Conservation (phyloP, 768 basidiomycete genomes). For the Boletus tomentosulus region DNA sequence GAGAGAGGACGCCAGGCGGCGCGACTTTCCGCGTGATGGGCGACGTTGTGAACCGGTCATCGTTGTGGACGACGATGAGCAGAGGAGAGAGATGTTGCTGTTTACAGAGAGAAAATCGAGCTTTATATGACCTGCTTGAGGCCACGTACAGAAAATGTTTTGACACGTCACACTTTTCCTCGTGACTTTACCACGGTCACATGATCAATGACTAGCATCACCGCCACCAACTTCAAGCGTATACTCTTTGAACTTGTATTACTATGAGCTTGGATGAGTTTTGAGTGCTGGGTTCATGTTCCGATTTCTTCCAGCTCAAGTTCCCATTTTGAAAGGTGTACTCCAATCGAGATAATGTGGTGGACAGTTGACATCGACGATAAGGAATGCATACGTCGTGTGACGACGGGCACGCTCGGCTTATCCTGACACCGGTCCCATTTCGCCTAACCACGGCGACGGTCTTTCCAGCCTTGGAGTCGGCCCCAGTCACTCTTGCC, state of each 20-base stretch:
- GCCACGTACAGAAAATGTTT: slow-evolving; percentile 27
- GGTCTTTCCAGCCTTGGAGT: background rate
- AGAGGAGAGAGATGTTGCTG: slow-evolving; percentile 4
- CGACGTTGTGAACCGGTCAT: slow-evolving; percentile 31
- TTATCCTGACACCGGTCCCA: background rate
- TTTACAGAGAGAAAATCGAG: slow-evolving; percentile 1
- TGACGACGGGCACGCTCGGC: background rate
- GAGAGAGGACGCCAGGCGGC: slow-evolving; percentile 52
- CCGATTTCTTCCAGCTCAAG: no score
- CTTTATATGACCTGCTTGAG: slow-evolving; percentile 20
- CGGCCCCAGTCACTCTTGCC: background rate
- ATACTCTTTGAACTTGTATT: no score
- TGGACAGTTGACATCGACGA: background rate
- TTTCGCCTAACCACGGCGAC: background rate
- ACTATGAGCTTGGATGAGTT: no score
- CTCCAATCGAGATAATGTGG: no score
- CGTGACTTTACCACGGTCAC: slow-evolving; percentile 25
- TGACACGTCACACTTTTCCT: slow-evolving; percentile 30
- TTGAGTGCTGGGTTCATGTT: no score
- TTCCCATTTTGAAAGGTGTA: no score
- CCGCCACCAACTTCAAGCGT: no score
- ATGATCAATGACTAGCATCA: background rate
- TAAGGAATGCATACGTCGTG: background rate
- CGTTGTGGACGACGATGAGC: slow-evolving; percentile 17
- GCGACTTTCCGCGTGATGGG: slow-evolving; percentile 57